These are phyloP conservation scores for Russula abietina DNA, from an alignment of 768 basidiomycete genomes.

Conservation along the genomic window DNA sequence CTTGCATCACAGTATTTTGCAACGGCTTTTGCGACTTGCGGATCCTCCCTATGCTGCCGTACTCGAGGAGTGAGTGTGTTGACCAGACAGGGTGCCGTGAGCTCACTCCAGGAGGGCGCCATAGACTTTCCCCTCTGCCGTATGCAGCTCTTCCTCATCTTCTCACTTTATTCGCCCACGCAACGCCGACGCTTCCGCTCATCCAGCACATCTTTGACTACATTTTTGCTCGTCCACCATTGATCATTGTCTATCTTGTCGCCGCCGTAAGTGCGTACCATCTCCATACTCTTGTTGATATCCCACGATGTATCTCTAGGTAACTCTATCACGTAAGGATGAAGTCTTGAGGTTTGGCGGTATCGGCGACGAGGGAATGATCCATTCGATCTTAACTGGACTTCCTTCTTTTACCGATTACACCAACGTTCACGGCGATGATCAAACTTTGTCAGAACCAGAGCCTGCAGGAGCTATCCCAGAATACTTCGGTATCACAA, in stretches of 20 bases:
- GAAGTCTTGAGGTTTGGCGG: constrained; percentile 55
- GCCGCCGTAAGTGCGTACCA: constrained; percentile 56
- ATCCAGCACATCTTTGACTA: constrained; percentile 93
- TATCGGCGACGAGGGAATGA: constrained; percentile 76
- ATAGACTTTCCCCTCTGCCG: constrained; percentile 69
- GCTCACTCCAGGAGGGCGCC: background rate
- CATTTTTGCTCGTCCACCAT: constrained; percentile 74
- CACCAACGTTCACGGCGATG: constrained; percentile 18
- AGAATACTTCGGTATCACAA: background rate
- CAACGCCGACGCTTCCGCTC: constrained; percentile 81
- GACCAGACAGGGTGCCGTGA: background rate
- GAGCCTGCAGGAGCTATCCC: background rate
- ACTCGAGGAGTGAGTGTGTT: constrained; percentile 52
- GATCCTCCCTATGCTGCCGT: constrained; percentile 66
- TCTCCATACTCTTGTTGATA: background rate
- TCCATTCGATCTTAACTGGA: constrained; percentile 66
- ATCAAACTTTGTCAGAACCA: background rate
- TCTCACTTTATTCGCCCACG: constrained; percentile 87
- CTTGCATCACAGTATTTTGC: constrained; percentile 51
- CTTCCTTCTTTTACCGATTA: constrained; percentile 54
- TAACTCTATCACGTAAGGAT: constrained; percentile 65
- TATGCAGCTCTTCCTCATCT: constrained; percentile 89
- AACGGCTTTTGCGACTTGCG: constrained; percentile 61
- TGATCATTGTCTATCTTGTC: constrained; percentile 74
- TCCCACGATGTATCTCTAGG: constrained; percentile 37